Percentiles rank a stretch among this genome's conserved stretches.
Evolutionary conservation across 192 early-diverging fungal genomes (phyloP).

Genomic region (Thamnidium elegans): DNA sequence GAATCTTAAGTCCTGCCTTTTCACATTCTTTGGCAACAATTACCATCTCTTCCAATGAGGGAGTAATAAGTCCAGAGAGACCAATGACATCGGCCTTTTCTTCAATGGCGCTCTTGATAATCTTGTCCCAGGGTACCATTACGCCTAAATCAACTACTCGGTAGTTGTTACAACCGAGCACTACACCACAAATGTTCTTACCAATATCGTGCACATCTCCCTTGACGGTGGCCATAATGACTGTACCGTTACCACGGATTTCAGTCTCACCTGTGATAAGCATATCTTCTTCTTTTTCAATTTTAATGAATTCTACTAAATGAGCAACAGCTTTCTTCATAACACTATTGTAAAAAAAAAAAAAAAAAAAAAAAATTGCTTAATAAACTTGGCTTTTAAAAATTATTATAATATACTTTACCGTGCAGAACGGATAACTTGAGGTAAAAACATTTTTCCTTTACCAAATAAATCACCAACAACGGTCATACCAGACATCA

Average conservation of each 20-base stretch:
- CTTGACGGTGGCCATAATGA: conserved; percentile 95
- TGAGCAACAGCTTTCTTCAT: conserved; percentile 99
- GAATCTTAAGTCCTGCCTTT: conserved; percentile 81
- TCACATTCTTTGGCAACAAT: conserved; percentile 93
- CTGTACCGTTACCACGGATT: conserved; percentile 73
- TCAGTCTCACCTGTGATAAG: conserved; percentile 43
- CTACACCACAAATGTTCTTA: conserved; percentile 97
- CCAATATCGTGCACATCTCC: conserved; percentile 98
- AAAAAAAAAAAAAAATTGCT: background rate
- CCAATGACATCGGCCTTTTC: conserved; percentile 92
- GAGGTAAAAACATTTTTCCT: conserved; percentile 98
- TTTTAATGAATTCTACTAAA: conserved; percentile 91
- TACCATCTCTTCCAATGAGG: conserved; percentile 96
- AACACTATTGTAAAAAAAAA: conserved; percentile 53
- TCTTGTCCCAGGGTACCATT: conserved; percentile 93
- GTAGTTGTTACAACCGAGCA: conserved; percentile 98
- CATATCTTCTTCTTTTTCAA: conserved; percentile 79
- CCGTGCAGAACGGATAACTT: conserved; percentile 94
- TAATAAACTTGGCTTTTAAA: background rate
- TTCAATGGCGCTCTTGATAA: conserved; percentile 81
- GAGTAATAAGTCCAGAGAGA: conserved; percentile 92
- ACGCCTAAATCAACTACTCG: conserved; percentile 92
- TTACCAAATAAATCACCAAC: conserved; percentile 94
- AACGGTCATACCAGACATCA: conserved; percentile 92
- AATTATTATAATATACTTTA: conserved; percentile 23